Evolutionary conservation across 225 moss, liverwort and hornwort species (phyloP).

Genomic region (Pseudisothecium myosuroides): DNA sequence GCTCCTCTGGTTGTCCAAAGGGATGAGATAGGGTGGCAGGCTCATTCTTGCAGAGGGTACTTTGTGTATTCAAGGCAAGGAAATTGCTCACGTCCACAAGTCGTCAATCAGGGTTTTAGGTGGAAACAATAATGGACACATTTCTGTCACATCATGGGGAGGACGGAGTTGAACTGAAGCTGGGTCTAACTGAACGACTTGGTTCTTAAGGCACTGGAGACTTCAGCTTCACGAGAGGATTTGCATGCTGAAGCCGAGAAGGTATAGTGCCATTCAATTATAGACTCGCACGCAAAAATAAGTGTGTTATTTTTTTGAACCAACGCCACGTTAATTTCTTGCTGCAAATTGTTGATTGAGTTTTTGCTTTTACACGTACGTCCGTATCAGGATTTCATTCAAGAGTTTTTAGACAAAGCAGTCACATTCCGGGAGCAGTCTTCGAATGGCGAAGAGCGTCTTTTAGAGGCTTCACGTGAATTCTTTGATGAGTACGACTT

Average conservation of each 20-base stretch:
- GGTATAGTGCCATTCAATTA: slow-evolving; percentile 9
- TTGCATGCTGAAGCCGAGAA: slow-evolving; percentile 15
- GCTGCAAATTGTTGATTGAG: not conserved
- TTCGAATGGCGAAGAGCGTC: slow-evolving; percentile 40
- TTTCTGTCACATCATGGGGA: slow-evolving; percentile 48
- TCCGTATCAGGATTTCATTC: slow-evolving; percentile 60
- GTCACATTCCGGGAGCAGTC: slow-evolving; percentile 44
- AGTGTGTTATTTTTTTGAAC: not conserved
- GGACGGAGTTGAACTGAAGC: slow-evolving; percentile 33
- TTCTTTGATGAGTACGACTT: slow-evolving; percentile 55
- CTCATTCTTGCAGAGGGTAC: not conserved
- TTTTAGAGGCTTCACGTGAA: slow-evolving; percentile 47
- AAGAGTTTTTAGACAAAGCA: slow-evolving; percentile 61
- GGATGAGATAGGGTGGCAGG: not conserved
- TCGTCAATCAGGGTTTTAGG: slow-evolving; percentile 20
- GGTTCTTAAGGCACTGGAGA: slow-evolving; percentile 41
- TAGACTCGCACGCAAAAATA: not conserved
- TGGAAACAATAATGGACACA: slow-evolving; percentile 60
- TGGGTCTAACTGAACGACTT: slow-evolving; percentile 47
- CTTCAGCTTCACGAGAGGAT: slow-evolving; percentile 10
- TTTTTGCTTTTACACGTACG: not conserved
- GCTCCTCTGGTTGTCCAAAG: not conserved
- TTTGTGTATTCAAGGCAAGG: not conserved
- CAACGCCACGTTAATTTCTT: not conserved
- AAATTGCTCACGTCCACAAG: slow-evolving; percentile 7